Conservation (phyloP, 306 rosid species). For the Vicia sativa region DNA sequence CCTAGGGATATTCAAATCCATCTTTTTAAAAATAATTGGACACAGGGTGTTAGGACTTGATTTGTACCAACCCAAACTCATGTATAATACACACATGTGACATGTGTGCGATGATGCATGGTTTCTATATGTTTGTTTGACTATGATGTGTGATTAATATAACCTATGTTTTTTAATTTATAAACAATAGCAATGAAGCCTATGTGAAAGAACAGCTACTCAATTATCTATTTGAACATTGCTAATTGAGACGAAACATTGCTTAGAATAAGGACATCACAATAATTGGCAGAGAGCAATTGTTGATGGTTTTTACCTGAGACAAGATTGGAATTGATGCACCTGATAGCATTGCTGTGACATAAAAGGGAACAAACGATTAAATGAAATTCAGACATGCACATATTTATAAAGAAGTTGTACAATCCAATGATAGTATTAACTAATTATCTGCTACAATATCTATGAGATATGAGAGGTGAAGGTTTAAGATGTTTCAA, state of each 20-base stretch:
- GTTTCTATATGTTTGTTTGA: conserved; percentile 1
- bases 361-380: conserved; percentile 33
- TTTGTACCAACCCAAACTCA: not conserved
- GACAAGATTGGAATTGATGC: conserved; percentile 87
- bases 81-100: not conserved
- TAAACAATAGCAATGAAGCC: not conserved
- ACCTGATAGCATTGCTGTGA: conserved; percentile 83
- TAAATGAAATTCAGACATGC: conserved; percentile 32
- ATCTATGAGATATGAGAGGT: conserved; percentile 2
- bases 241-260: not conserved
- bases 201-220: not conserved
- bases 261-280: not conserved
- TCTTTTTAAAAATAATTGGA: not conserved
- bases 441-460: conserved; percentile 7
- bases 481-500: conserved; percentile 4
- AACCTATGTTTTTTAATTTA: not conserved
- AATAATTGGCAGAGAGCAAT: conserved; percentile 14
- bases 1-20: not conserved
- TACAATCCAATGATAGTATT: conserved; percentile 12
- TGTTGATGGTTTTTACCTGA: conserved; percentile 52
- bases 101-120: not conserved
- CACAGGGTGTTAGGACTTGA: not conserved
- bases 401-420: conserved; percentile 20
- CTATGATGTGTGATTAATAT: not conserved
- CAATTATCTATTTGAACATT: not conserved